Percentiles rank a stretch among this genome's conserved stretches.
Conservation (phyloP, 495 filamentous ascomycete species). For the Rusavskia elegans region DNA sequence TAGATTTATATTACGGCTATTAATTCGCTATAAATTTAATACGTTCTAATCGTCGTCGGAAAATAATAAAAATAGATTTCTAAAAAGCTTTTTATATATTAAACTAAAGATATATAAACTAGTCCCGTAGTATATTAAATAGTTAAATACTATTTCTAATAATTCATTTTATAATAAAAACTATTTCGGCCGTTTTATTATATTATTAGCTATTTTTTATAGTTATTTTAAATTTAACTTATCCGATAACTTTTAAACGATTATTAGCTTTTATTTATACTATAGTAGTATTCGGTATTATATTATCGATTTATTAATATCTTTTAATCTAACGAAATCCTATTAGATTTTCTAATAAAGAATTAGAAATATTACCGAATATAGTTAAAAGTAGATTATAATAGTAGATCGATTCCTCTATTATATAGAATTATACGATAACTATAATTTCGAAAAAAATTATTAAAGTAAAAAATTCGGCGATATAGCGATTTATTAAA, state of each 20-base stretch:
- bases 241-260: not conserved
- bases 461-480: not conserved
- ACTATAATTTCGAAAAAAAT: not conserved
- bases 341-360: not conserved
- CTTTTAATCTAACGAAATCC: not conserved
- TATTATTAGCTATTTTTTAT: too few relatives aligned
- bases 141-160: not conserved
- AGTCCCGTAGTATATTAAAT: not conserved
- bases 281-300: not conserved
- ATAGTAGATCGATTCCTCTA: not conserved
- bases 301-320: not conserved
- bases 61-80: too few relatives aligned
- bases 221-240: not conserved
- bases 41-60: too few relatives aligned
- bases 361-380: too few relatives aligned
- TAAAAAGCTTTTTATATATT: too few relatives aligned
- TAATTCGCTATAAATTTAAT: too few relatives aligned
- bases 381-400: not conserved
- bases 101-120: not conserved
- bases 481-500: not conserved
- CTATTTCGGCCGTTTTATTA: not conserved
- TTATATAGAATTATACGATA: not conserved
- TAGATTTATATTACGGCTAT: too few relatives aligned
- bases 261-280: not conserved
- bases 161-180: not conserved